A percentile compares a stretch with the other conserved stretches of the same genome.
Conservation (phyloP, 352 stramenopile genomes). For the Phytophthora pluvialis region DNA sequence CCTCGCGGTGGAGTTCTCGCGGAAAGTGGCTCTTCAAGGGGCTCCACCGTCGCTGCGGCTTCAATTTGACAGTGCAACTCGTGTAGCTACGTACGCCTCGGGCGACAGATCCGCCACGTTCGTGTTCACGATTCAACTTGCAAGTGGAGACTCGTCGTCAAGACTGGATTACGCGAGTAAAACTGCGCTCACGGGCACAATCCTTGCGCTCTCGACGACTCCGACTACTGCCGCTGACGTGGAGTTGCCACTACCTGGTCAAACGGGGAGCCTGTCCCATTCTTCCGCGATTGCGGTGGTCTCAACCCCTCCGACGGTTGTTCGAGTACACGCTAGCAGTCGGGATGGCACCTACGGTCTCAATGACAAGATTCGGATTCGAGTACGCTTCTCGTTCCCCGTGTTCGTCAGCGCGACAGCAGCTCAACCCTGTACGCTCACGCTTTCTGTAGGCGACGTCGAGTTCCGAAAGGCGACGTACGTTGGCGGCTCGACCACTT, state of each 20-base stretch:
- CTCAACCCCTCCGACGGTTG: slow-evolving; percentile 47
- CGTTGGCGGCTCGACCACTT: slow-evolving; percentile 53
- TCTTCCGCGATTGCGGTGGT: slow-evolving; percentile 45
- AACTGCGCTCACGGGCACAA: slow-evolving; percentile 42
- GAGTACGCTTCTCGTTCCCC: slow-evolving; percentile 59
- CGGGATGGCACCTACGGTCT: slow-evolving; percentile 60
- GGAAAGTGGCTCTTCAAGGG: slow-evolving; percentile 33
- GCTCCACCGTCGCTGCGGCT: slow-evolving; percentile 41
- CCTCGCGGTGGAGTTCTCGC: slow-evolving; percentile 57
- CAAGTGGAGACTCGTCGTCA: slow-evolving; percentile 34
- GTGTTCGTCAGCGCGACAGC: slow-evolving; percentile 42
- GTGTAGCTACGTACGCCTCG: slow-evolving; percentile 45
- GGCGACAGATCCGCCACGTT: slow-evolving; percentile 45
- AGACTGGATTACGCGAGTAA: slow-evolving; percentile 48
- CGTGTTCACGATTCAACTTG: slow-evolving; percentile 52
- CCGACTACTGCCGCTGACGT: slow-evolving; percentile 37
- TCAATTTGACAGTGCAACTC: slow-evolving; percentile 38
- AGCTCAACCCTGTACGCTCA: slow-evolving; percentile 42
- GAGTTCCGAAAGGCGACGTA: slow-evolving; percentile 48
- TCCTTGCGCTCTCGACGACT: slow-evolving; percentile 59
- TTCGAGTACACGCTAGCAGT: slow-evolving; percentile 32
- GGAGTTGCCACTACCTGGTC: slow-evolving; percentile 40
- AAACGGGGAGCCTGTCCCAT: slow-evolving; percentile 44
- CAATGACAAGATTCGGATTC: slow-evolving; percentile 44
- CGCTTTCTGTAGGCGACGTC: slow-evolving; percentile 47